Evolutionary conservation across 306 rosid genomes (phyloP).

Genomic region (Acacia acuminata): DNA sequence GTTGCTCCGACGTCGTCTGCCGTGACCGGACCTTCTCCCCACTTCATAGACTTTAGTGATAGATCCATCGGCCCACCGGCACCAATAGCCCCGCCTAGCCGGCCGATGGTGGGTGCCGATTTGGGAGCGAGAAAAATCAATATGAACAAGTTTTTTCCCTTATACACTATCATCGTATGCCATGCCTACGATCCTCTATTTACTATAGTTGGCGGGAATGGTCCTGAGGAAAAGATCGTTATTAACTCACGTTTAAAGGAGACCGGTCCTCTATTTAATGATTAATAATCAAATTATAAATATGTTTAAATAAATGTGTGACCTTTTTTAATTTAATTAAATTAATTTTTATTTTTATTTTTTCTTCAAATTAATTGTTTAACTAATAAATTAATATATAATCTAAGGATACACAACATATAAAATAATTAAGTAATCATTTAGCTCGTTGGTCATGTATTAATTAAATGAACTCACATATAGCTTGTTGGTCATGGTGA

Average conservation of each 20-base stretch:
- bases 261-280: no score
- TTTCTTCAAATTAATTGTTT: no score
- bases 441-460: no score
- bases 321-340: no score
- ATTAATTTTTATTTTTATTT: no score
- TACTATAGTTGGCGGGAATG: constrained; percentile 13
- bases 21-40: neutral
- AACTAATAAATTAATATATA: no score
- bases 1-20: constrained; percentile 21
- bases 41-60: neutral
- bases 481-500: neutral
- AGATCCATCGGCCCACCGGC: neutral
- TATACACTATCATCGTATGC: neutral
- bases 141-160: neutral
- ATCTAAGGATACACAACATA: no score
- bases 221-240: neutral
- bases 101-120: neutral
- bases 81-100: neutral
- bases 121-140: neutral
- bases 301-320: no score
- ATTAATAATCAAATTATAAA: no score
- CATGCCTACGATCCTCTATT: neutral
- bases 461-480: no score
- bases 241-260: no score
- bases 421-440: no score